Base-by-base conservation (phyloP, 352 stramenopile genomes). In the Peronospora belbahrii region DNA sequence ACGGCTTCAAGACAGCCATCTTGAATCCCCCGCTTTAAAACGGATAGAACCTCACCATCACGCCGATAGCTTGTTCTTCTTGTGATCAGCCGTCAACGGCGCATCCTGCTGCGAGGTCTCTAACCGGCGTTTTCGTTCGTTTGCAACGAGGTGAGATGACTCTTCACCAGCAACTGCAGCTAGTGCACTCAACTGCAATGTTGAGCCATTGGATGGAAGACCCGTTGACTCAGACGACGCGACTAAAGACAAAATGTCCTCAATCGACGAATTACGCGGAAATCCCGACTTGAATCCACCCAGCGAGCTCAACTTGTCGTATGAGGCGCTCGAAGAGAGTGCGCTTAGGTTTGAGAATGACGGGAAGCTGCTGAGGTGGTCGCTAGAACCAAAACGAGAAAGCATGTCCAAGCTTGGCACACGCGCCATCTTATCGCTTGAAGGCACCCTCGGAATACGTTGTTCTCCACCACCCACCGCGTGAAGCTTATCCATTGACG, bases 161-260 rank as follows among this genome's bases (percentile, higher is more conserved):
- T 83, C 75, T 44, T 85, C 76, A 7, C 74, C 71, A 13, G 76
- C 76, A 22, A 85, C 67, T 11, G 69, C 72, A 1, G 74, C 77
- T 22, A 88, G 39, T 17, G 77, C 74, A 41, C 64, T 88, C 37
- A 86, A 40, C 50, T 88, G 76, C 45, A 88, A 37, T 38, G 70
- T 69, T 14, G 76, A 88, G 28, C 70, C 70, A 52, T 65, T 72
- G 2, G 60, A 74, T 2, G 59, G 50, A 33, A 78, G 36, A 30
- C 72, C 63, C 3, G 61, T 65, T n/a, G 64, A 74, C 58, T 89
- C 77, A 2, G 77, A 89, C 24, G 75, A 86, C 14, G 80, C 80
- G 32, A 92, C 78, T 1, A 92, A 64, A 43, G 81, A 92, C 37
- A 92, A 48, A 56, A 92, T 92, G 45, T 92, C 81, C 47, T 92